A percentile compares a stretch with the other conserved stretches of the same genome.
phyloP scores from a whole-genome alignment of 2,329 filamentous ascomycete species.

The Exophiala phaeomuriformis region DNA sequence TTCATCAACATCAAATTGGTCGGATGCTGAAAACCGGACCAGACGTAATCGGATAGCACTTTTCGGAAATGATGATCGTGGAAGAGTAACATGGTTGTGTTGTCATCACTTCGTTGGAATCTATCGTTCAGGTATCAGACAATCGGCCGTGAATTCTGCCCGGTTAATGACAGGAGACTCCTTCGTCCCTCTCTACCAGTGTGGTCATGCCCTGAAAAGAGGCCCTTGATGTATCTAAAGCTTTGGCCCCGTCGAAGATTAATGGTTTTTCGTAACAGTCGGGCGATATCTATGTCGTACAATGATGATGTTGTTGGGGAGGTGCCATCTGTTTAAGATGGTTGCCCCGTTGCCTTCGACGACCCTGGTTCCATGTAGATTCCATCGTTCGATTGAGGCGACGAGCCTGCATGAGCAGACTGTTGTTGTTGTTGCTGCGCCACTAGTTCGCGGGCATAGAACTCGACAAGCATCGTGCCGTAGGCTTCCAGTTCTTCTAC shows the following conservation, averaged over 20 bases:
- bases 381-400: slow-evolving; percentile 16
- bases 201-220: not conserved
- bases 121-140: not conserved
- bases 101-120: not conserved
- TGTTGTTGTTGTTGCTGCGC: slow-evolving; percentile 53
- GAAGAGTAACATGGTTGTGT: not conserved
- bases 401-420: slow-evolving; percentile 16
- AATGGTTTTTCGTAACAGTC: not conserved
- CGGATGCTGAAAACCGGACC: no score
- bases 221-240: not conserved
- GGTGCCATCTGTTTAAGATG: not conserved
- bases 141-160: not conserved
- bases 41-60: no score
- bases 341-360: slow-evolving; percentile 2
- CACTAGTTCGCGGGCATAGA: slow-evolving; percentile 87
- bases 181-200: not conserved
- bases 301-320: slow-evolving; percentile 2
- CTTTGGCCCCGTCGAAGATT: not conserved
- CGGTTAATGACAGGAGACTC: not conserved
- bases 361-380: slow-evolving; percentile 23
- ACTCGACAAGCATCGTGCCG: slow-evolving; percentile 96
- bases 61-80: not conserved
- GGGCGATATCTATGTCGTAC: not conserved
- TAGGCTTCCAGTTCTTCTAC: slow-evolving; percentile 96
- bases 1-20: no score